Evolutionary conservation across 345 rosid genomes (phyloP).

Genomic region (Erysimum cheiranthoides): DNA sequence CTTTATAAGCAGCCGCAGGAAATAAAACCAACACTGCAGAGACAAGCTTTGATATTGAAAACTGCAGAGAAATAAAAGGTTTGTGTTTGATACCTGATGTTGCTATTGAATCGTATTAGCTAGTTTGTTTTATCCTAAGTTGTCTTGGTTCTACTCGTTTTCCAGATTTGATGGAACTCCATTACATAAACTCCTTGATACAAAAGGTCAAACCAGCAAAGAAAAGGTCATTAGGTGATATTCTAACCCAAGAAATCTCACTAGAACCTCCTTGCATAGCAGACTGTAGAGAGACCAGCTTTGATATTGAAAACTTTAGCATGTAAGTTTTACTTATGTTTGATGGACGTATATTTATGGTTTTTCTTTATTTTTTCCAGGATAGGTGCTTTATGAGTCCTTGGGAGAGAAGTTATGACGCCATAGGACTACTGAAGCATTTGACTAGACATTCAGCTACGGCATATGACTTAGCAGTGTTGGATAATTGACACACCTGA

Average conservation of each 20-base stretch:
- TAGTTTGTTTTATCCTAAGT: conserved; percentile 15
- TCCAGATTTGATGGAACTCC: conserved; percentile 89
- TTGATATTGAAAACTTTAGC: too few species aligned
- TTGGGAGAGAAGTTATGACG: conserved; percentile 85
- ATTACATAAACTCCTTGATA: conserved; percentile 70
- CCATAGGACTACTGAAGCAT: conserved; percentile 89
- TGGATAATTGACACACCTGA: conserved; percentile 78
- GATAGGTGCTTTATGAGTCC: conserved; percentile 93
- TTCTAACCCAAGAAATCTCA: too few species aligned
- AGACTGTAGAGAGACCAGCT: too few species aligned
- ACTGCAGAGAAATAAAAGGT: background rate
- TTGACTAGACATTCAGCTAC: conserved; percentile 83
- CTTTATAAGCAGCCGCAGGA: conserved; percentile 34
- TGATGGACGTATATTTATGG: conserved; percentile 22
- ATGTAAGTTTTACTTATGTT: conserved; percentile 76
- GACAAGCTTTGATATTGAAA: conserved; percentile 42
- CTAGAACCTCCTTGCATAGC: too few species aligned
- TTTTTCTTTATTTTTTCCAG: conserved; percentile 48
- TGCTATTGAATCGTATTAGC: conserved; percentile 16
- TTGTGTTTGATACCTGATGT: conserved; percentile 22
- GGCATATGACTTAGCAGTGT: conserved; percentile 84
- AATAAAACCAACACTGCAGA: conserved; percentile 52
- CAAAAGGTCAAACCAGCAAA: too few species aligned
- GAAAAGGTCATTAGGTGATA: too few species aligned
- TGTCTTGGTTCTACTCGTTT: conserved; percentile 30